phyloP scores from a whole-genome alignment of 1,139 yeast species.

The Geotrichum candidum region DNA sequence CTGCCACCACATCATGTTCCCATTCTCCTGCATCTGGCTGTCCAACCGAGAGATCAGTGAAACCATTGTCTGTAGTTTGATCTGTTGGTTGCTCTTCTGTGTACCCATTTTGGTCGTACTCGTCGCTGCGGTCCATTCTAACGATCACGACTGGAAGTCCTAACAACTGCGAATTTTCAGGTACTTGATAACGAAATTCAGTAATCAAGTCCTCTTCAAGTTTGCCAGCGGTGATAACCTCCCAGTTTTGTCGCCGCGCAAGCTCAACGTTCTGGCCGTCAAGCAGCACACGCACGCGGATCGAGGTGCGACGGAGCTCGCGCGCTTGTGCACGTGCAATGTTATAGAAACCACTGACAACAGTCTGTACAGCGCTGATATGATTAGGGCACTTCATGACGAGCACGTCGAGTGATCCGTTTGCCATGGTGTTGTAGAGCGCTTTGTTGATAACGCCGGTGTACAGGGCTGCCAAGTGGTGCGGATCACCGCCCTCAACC shows the following conservation, averaged over 20 bases:
- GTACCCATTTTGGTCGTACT: background rate
- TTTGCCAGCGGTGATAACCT: slow-evolving; percentile 31
- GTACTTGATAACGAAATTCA: slow-evolving; percentile 26
- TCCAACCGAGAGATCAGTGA: background rate
- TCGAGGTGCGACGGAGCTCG: slow-evolving; percentile 22
- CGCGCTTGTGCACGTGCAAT: slow-evolving; percentile 25
- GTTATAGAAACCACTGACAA: slow-evolving; percentile 30
- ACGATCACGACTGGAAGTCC: slow-evolving; percentile 30
- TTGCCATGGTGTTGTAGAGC: slow-evolving; percentile 28
- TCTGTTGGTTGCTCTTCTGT: background rate
- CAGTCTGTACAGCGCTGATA: slow-evolving; percentile 29
- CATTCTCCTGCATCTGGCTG: slow-evolving; percentile 17
- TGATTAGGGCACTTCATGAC: slow-evolving; percentile 30
- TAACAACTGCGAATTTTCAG: slow-evolving; percentile 23
- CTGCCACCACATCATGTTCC: slow-evolving; percentile 32
- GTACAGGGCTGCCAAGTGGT: slow-evolving; percentile 22
- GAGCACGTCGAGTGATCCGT: slow-evolving; percentile 34
- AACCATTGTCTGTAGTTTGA: background rate
- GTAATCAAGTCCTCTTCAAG: slow-evolving; percentile 25
- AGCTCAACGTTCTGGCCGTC: slow-evolving; percentile 31
- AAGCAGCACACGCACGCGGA: slow-evolving; percentile 35
- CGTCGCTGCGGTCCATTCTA: slow-evolving; percentile 6
- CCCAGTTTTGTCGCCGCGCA: slow-evolving; percentile 32
- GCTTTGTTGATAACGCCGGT: slow-evolving; percentile 27
- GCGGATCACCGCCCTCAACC: slow-evolving; percentile 24